A percentile compares a stretch with the other conserved stretches of the same genome.
Evolutionary conservation across 2,329 filamentous ascomycete species (phyloP).

Genomic region (Aspergillus uvarum): DNA sequence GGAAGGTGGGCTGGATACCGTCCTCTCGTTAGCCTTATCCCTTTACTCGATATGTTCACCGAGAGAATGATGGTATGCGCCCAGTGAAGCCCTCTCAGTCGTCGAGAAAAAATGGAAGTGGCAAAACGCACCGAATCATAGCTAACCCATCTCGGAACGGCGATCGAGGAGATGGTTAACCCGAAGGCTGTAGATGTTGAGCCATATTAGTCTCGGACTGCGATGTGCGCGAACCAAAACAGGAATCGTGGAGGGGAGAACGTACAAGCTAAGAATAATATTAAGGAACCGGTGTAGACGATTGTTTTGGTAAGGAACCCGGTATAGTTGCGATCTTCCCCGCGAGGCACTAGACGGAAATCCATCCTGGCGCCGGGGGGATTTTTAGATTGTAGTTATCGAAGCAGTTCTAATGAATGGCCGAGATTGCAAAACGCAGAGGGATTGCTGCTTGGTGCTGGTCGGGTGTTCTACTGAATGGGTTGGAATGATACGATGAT

Average conservation of each 20-base stretch:
- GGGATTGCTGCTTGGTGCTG: no score
- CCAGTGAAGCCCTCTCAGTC: no score
- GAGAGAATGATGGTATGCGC: no score
- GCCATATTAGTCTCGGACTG: neutral
- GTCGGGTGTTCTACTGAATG: no score
- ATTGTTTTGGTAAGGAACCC: conserved; percentile 51
- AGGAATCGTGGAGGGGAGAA: neutral
- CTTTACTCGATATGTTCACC: no score
- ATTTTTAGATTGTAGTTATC: neutral
- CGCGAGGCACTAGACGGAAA: conserved; percentile 45
- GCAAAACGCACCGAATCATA: conserved; percentile 43
- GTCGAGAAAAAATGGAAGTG: neutral
- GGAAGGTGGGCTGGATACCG: conserved; percentile 47
- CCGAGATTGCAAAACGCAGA: neutral
- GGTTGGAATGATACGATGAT: neutral
- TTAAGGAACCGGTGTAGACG: conserved; percentile 46
- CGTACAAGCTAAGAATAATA: conserved; percentile 47
- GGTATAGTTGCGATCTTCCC: conserved; percentile 47
- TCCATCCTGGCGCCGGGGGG: conserved; percentile 33
- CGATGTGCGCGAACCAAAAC: no score
- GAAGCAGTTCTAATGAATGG: neutral
- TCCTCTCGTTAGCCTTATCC: neutral
- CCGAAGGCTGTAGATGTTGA: conserved; percentile 37
- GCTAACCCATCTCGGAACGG: conserved; percentile 50
- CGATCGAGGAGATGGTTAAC: conserved; percentile 47